Evolutionary conservation across 345 rosid genomes (phyloP).

Genomic region (Combretum micranthum): DNA sequence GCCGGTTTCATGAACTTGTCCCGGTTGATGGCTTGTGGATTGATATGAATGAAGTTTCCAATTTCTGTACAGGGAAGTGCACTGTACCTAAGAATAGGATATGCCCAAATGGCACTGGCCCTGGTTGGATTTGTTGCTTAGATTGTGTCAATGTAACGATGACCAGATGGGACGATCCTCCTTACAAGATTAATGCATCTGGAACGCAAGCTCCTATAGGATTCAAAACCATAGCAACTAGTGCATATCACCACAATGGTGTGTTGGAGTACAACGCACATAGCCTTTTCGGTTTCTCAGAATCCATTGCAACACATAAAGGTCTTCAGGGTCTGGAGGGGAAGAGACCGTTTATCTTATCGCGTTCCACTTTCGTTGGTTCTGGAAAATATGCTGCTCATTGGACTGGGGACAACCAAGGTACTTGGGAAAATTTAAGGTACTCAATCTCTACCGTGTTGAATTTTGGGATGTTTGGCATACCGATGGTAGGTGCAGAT

Average conservation of each 20-base stretch:
- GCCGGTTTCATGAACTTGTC: slow-evolving; percentile 78
- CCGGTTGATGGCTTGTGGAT: slow-evolving; percentile 96
- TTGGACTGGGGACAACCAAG: slow-evolving; percentile 96
- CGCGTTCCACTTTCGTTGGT: slow-evolving; percentile 86
- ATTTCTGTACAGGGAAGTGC: slow-evolving; percentile 80
- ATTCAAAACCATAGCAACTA: slow-evolving; percentile 88
- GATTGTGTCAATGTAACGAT: slow-evolving; percentile 91
- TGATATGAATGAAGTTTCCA: slow-evolving; percentile 96
- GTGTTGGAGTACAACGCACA: slow-evolving; percentile 90
- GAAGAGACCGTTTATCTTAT: slow-evolving; percentile 81
- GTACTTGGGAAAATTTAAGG: slow-evolving; percentile 85
- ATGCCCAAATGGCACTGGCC: slow-evolving; percentile 79
- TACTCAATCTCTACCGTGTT: slow-evolving; percentile 84
- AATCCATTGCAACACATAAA: slow-evolving; percentile 81
- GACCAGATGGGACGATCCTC: slow-evolving; percentile 92
- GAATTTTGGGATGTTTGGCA: slow-evolving; percentile 88
- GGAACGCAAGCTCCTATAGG: slow-evolving; percentile 67
- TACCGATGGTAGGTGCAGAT: slow-evolving; percentile 96
- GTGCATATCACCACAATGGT: slow-evolving; percentile 90
- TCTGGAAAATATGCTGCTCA: slow-evolving; percentile 91
- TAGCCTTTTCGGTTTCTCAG: slow-evolving; percentile 86
- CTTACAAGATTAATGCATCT: slow-evolving; percentile 92
- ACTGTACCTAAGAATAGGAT: slow-evolving; percentile 50
- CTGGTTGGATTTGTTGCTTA: slow-evolving; percentile 96
- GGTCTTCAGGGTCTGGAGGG: slow-evolving; percentile 68